phyloP scores from a whole-genome alignment of 768 basidiomycete genomes.

The Heimioporus sp. region DNA sequence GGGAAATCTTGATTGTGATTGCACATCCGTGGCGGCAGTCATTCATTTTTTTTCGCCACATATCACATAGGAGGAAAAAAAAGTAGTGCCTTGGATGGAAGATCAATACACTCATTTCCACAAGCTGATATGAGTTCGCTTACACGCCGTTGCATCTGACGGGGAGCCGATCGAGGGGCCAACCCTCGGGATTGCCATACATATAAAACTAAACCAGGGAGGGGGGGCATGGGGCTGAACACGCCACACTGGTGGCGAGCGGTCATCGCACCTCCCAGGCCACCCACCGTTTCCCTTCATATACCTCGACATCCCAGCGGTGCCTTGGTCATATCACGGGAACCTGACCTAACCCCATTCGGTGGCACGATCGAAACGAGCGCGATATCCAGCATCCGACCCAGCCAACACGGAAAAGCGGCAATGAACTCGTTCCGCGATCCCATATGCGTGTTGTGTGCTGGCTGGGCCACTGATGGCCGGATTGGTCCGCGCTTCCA shows the following conservation, averaged over 20 bases:
- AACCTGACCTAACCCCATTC: constrained; percentile 11
- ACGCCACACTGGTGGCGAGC: too few species aligned
- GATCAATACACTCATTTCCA: too few species aligned
- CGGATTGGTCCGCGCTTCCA: too few species aligned
- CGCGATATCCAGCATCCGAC: constrained; percentile 1
- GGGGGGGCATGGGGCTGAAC: too few species aligned
- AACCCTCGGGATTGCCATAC: not conserved
- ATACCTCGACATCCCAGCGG: not conserved
- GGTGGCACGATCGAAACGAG: constrained; percentile 14
- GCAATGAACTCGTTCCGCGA: constrained; percentile 24
- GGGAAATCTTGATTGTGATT: not conserved
- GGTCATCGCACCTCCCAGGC: not conserved
- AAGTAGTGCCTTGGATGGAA: too few species aligned
- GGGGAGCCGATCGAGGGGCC: not conserved
- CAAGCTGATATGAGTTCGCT: too few species aligned
- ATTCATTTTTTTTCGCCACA: too few species aligned
- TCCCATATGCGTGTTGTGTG: too few species aligned
- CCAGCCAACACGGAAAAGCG: constrained; percentile 20
- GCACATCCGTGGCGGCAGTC: constrained; percentile 11
- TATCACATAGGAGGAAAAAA: too few species aligned
- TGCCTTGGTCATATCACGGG: constrained; percentile 8
- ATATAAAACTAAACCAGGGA: not conserved
- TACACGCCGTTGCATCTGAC: not conserved
- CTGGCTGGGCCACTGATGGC: too few species aligned
- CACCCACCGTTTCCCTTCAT: not conserved